These are phyloP conservation scores for Talaromyces sp. DNA, from an alignment of 2,329 filamentous ascomycete genomes.

Conservation along the genomic window DNA sequence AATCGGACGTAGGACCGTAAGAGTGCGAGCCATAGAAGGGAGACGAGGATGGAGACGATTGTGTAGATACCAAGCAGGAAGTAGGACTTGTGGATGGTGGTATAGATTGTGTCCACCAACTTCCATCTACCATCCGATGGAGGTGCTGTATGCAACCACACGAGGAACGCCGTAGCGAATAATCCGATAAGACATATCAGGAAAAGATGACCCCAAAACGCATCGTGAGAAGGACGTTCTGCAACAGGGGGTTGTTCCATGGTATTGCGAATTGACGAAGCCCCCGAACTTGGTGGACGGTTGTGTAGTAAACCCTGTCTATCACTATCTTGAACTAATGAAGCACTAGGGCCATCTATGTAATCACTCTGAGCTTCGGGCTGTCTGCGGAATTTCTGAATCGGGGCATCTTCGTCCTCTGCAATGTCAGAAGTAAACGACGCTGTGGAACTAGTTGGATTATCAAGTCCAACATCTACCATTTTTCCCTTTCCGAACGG, in stretches of 20 bases:
- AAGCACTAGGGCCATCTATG: constrained; percentile 39
- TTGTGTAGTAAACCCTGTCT: constrained; percentile 48
- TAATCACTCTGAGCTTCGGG: constrained; percentile 40
- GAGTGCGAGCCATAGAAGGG: constrained; percentile 83
- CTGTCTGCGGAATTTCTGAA: constrained; percentile 54
- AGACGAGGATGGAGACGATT: constrained; percentile 81
- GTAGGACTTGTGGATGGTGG: constrained; percentile 79
- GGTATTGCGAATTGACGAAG: constrained; percentile 55
- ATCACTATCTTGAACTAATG: constrained; percentile 52
- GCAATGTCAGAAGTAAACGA: constrained; percentile 32
- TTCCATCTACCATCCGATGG: constrained; percentile 62
- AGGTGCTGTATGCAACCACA: constrained; percentile 81
- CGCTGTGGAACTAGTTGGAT: constrained; percentile 51
- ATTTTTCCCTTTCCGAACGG: constrained; percentile 60
- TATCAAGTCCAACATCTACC: constrained; percentile 82
- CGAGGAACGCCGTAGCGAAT: constrained; percentile 82
- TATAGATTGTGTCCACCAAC: constrained; percentile 92
- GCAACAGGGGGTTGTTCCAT: constrained; percentile 55
- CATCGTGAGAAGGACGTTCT: constrained; percentile 77
- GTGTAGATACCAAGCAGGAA: constrained; percentile 89
- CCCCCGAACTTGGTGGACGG: constrained; percentile 48
- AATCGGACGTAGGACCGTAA: constrained; percentile 82
- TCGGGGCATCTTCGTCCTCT: constrained; percentile 52
- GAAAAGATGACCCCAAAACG: constrained; percentile 89
- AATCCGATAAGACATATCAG: constrained; percentile 79